Evolutionary conservation across 805 yeast genomes (phyloP).

Genomic region (Helenozyma baotianmanensis): DNA sequence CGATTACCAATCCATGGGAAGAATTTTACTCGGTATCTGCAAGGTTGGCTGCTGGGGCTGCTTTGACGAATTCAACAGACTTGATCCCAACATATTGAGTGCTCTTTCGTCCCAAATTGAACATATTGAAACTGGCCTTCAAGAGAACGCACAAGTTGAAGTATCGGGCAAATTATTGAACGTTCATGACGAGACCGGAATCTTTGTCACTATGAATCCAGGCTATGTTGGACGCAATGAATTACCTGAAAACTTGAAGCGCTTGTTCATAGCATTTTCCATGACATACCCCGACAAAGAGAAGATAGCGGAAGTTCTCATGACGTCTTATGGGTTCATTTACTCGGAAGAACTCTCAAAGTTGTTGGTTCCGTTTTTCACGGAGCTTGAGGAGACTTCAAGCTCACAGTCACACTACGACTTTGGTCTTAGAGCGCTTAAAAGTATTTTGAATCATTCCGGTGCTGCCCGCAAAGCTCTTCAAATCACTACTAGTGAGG

Average conservation of each 20-base stretch:
- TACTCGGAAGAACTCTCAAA: slow-evolving; percentile 42
- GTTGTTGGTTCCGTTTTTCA: slow-evolving; percentile 53
- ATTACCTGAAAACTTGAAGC: slow-evolving; percentile 82
- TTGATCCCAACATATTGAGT: slow-evolving; percentile 66
- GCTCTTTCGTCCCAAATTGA: slow-evolving; percentile 83
- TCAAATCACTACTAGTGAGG: no score
- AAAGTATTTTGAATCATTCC: slow-evolving; percentile 57
- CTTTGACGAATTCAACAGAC: slow-evolving; percentile 89
- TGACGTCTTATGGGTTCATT: slow-evolving; percentile 67
- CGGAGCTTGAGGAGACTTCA: slow-evolving; percentile 32
- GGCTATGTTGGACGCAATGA: slow-evolving; percentile 77
- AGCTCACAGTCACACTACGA: slow-evolving; percentile 75
- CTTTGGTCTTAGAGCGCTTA: slow-evolving; percentile 82
- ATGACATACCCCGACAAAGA: slow-evolving; percentile 69
- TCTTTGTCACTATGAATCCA: slow-evolving; percentile 91
- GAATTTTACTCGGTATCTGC: slow-evolving; percentile 74
- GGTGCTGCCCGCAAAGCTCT: slow-evolving; percentile 39
- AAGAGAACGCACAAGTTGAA: slow-evolving; percentile 24
- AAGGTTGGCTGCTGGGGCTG: slow-evolving; percentile 92
- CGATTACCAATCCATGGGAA: slow-evolving; percentile 72
- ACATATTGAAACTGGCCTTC: slow-evolving; percentile 55
- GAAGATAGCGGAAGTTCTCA: slow-evolving; percentile 64
- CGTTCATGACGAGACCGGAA: slow-evolving; percentile 52
- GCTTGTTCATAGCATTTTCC: slow-evolving; percentile 69
- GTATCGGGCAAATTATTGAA: slow-evolving; percentile 38